These are phyloP conservation scores for Saccharomycopsis fermentans DNA, from an alignment of 805 yeast genomes.

Conservation along the genomic window DNA sequence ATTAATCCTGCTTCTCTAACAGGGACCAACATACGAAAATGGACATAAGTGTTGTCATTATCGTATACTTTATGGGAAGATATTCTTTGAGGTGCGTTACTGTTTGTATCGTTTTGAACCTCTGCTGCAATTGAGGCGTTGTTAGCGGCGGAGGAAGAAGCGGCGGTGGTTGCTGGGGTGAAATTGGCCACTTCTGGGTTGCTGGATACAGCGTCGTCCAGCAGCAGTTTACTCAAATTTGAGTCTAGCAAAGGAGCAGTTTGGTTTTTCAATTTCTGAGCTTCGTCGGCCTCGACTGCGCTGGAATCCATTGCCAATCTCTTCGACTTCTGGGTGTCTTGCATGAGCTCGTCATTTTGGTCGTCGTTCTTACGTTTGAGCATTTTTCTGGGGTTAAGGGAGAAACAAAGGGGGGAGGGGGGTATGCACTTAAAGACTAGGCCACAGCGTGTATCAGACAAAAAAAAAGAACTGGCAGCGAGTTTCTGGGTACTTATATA, in stretches of 20 bases:
- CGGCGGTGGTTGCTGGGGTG: not conserved
- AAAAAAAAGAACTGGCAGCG: too few species aligned
- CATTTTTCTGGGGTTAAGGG: conserved; percentile 20
- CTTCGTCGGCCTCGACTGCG: conserved; percentile 34
- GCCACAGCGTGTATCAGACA: too few species aligned
- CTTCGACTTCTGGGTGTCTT: conserved; percentile 29
- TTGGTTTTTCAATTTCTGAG: conserved; percentile 32
- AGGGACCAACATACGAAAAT: conserved; percentile 63
- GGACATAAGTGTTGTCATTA: conserved; percentile 44
- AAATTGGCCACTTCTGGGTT: not conserved
- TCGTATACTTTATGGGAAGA: conserved; percentile 30
- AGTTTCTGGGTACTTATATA: too few species aligned
- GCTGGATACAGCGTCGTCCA: not conserved
- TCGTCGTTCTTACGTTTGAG: conserved; percentile 67
- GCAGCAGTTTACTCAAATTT: not conserved
- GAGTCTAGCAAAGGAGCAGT: conserved; percentile 31
- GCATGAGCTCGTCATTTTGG: conserved; percentile 32
- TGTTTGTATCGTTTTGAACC: not conserved
- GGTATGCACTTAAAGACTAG: too few species aligned
- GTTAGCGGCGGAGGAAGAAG: not conserved
- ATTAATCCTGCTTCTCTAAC: conserved; percentile 66
- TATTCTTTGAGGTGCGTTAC: conserved; percentile 22
- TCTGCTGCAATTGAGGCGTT: conserved; percentile 1
- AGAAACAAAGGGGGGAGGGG: not conserved
- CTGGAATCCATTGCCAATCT: conserved; percentile 65